Conservation (phyloP, 1,139 yeast genomes). For the Blastobotrys arbuscula region DNA sequence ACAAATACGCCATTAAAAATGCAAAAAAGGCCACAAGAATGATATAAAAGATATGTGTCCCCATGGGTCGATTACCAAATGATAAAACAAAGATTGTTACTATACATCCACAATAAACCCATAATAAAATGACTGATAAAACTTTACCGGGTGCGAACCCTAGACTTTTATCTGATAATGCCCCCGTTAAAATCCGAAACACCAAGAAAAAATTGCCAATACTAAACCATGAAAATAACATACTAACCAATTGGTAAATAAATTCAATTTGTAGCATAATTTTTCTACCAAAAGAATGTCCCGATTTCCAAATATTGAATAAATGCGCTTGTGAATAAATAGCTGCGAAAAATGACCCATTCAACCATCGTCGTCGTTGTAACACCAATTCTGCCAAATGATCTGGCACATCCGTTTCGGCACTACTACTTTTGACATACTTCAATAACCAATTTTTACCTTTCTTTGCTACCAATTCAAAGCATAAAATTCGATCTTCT, state of each 20-base stretch:
- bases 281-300: slow-evolving; percentile 59
- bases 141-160: slow-evolving; percentile 68
- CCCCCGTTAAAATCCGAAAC: slow-evolving; percentile 66
- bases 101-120: slow-evolving; percentile 86
- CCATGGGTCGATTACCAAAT: slow-evolving; percentile 92
- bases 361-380: slow-evolving; percentile 80
- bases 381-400: slow-evolving; percentile 63
- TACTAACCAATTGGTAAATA: slow-evolving; percentile 58
- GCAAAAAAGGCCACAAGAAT: slow-evolving; percentile 89
- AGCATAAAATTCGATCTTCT: slow-evolving; percentile 77
- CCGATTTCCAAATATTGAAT: slow-evolving; percentile 62
- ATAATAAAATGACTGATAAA: slow-evolving; percentile 72
- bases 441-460: slow-evolving; percentile 56
- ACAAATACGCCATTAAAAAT: slow-evolving; percentile 82
- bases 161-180: slow-evolving; percentile 51
- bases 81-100: slow-evolving; percentile 87
- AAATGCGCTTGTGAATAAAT: slow-evolving; percentile 68
- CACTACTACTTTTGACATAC: slow-evolving; percentile 70
- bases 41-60: slow-evolving; percentile 76
- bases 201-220: slow-evolving; percentile 72
- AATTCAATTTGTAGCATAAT: slow-evolving; percentile 63
- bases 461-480: slow-evolving; percentile 72
- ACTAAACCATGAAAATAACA: slow-evolving; percentile 75
- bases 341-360: slow-evolving; percentile 82
- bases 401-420: slow-evolving; percentile 83